phyloP scores from a whole-genome alignment of 2,329 filamentous ascomycete genomes.

The Monosporascus sp. region DNA sequence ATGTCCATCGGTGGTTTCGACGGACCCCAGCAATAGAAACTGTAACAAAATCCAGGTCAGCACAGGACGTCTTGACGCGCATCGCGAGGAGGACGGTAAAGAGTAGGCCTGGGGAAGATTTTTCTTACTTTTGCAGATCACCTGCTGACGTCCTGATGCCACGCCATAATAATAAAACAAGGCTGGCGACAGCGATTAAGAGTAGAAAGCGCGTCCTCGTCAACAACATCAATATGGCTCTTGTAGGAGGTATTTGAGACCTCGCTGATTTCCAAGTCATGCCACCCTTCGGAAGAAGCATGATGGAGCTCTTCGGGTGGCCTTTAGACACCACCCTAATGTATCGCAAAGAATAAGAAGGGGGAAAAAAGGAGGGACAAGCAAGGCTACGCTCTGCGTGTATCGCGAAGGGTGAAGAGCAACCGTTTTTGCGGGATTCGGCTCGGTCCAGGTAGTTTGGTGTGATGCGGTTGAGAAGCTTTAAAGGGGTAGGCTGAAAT shows the following conservation, averaged over 20 bases:
- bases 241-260: constrained; percentile 69
- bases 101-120: not conserved
- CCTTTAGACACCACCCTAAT: constrained; percentile 34
- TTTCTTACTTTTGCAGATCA: constrained; percentile 81
- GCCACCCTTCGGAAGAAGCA: constrained; percentile 88
- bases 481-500: not conserved
- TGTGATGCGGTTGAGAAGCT: not conserved
- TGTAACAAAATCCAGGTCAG: constrained; percentile 33
- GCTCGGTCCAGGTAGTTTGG: not conserved
- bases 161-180: constrained; percentile 81
- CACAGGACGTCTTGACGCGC: constrained; percentile 5
- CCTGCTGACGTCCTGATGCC: constrained; percentile 73
- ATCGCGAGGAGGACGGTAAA: not conserved
- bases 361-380: not conserved
- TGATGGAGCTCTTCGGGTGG: constrained; percentile 42
- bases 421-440: not conserved
- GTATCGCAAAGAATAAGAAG: constrained; percentile 8
- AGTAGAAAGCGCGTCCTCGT: constrained; percentile 75
- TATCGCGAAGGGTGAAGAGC: not conserved
- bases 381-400: not conserved
- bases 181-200: constrained; percentile 61
- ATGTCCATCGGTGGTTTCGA: constrained; percentile 95
- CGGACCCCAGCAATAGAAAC: constrained; percentile 96
- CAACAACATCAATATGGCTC: constrained; percentile 64
- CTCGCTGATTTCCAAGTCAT: constrained; percentile 89